A percentile compares a stretch with the other conserved stretches of the same genome.
Conservation (phyloP, 2,329 filamentous ascomycete genomes). For the Ophiostoma sp. region DNA sequence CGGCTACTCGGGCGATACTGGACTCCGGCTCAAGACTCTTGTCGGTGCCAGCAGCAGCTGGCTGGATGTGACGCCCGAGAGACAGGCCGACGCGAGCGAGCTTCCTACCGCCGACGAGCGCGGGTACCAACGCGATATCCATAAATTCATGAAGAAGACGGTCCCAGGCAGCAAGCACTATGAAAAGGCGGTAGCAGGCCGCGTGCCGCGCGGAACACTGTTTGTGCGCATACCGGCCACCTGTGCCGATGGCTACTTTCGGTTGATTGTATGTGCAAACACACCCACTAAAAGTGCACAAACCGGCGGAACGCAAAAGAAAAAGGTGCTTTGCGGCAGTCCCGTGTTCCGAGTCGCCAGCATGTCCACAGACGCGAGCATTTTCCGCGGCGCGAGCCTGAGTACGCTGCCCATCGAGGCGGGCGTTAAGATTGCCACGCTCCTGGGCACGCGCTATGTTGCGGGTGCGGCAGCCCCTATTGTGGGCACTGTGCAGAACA, state of each 20-base stretch:
- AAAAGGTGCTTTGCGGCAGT: conserved; percentile 58
- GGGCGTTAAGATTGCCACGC: conserved; percentile 53
- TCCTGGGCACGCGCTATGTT: conserved; percentile 40
- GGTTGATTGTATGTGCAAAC: conserved; percentile 54
- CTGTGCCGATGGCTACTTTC: conserved; percentile 62
- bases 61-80: conserved; percentile 62
- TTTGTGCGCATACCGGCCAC: conserved; percentile 60
- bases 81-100: conserved; percentile 45
- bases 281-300: conserved; percentile 21
- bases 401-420: conserved; percentile 61
- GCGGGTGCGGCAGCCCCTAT: conserved; percentile 15
- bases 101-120: conserved; percentile 55
- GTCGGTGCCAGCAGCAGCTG: conserved; percentile 55
- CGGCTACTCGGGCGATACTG: conserved; percentile 62
- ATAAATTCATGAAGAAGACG: conserved; percentile 54
- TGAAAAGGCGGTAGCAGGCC: conserved; percentile 44
- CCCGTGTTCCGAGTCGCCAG: conserved; percentile 66
- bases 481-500: conserved; percentile 12
- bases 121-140: conserved; percentile 62
- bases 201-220: conserved; percentile 54
- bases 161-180: conserved; percentile 38
- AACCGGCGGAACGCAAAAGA: conserved; percentile 34
- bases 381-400: conserved; percentile 60
- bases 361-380: conserved; percentile 55
- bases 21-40: conserved; percentile 61